Base-by-base conservation (phyloP, 1,139 yeast genomes). In the Suhomyces ambrosiae region DNA sequence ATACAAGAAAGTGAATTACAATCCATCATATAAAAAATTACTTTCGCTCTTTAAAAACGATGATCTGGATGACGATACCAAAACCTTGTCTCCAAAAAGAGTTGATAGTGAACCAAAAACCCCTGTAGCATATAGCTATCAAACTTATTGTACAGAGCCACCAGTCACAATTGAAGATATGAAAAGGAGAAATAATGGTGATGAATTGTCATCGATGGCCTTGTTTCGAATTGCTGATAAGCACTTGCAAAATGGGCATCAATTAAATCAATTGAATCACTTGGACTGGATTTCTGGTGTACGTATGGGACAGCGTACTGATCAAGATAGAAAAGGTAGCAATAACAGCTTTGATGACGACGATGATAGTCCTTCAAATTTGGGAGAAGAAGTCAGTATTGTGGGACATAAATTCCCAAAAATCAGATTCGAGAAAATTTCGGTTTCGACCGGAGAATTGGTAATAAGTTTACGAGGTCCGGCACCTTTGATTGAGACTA, bases 201-300 rank as follows among this genome's bases (percentile, higher is more conserved):
- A 69, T 45, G 39, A 61, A 13, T 56, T 69, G 16, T 66, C 72
- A 4, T 61, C 72, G 5, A 46, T 65, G 44, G 58, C 71, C 7
- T 43, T 63, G 44, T 63, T 55, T 37, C 64, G 58, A 42, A 60
- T 70, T 15, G 59, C 69, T 13, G 65, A 61, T 33, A 59, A 54
- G 33, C 64, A 60, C 19, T 53, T 55, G 23, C 52, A 56, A 15
- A 52, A 54, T 22, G 54, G 60, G 7, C 49, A 54, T 30, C 53
- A 42, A 33, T 53, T 46, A 40, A 61, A 55, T 35, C 74, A 77
- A 41, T 60, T 78, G 25, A 82, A 82, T 47, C 96, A 90, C 54
- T 66, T 92, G 43, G 82, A 84, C 48, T 92, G 98, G 98, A 83
- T 92, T 28, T 83, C 96, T 0, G 97, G 97, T 32, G 95, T 92